These are phyloP conservation scores for Exsudoporus floridanus DNA, from an alignment of 1,284 basidiomycete species.

Conservation along the genomic window DNA sequence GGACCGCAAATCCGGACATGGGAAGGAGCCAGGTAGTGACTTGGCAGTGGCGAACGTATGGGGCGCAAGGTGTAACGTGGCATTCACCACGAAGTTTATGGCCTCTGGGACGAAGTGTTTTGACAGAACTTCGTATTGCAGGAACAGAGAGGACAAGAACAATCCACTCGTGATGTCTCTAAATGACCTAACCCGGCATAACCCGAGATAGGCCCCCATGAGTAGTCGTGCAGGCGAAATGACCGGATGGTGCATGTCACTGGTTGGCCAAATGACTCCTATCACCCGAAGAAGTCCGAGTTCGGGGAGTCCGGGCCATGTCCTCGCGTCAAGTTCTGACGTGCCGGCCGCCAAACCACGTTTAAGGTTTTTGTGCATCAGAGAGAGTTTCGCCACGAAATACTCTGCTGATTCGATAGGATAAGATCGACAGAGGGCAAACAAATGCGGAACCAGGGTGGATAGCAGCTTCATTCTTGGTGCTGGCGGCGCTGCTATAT, in stretches of 20 bases:
- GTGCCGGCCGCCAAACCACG: slow-evolving; percentile 81
- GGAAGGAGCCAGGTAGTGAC: slow-evolving; percentile 63
- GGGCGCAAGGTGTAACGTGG: slow-evolving; percentile 73
- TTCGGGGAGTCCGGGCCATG: slow-evolving; percentile 88
- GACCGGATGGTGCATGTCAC: slow-evolving; percentile 91
- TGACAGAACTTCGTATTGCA: slow-evolving; percentile 82
- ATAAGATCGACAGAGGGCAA: slow-evolving; percentile 78
- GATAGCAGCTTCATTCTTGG: slow-evolving; percentile 65
- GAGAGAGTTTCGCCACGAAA: slow-evolving; percentile 79
- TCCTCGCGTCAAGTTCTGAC: slow-evolving; percentile 63
- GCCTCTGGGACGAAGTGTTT: slow-evolving; percentile 91
- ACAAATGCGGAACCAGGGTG: slow-evolving; percentile 79
- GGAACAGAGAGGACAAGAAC: slow-evolving; percentile 84
- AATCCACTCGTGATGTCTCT: slow-evolving; percentile 82
- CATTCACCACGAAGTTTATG: slow-evolving; percentile 77
- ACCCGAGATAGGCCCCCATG: slow-evolving; percentile 88
- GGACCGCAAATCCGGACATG: slow-evolving; percentile 70
- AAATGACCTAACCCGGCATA: slow-evolving; percentile 76
- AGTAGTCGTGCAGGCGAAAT: slow-evolving; percentile 84
- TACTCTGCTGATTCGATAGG: slow-evolving; percentile 78
- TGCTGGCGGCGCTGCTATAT: slow-evolving; percentile 64
- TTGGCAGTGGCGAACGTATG: slow-evolving; percentile 48
- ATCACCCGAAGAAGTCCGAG: slow-evolving; percentile 80
- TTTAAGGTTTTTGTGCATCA: slow-evolving; percentile 95
- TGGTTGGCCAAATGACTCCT: slow-evolving; percentile 88